Conservation (phyloP, 2,329 filamentous ascomycete species). For the Monosporascus sp. region DNA sequence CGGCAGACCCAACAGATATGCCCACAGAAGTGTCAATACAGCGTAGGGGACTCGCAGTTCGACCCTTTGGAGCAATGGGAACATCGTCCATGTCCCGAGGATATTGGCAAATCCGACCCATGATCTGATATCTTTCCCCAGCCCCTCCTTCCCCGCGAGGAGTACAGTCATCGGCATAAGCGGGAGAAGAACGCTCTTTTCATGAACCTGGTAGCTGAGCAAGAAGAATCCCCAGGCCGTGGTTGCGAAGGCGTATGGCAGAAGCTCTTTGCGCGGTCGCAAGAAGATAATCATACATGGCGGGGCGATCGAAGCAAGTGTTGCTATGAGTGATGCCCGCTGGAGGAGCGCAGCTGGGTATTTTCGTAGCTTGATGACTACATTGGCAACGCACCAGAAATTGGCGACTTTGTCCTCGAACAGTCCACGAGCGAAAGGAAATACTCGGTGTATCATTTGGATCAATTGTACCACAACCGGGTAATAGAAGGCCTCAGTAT, state of each 20-base stretch:
- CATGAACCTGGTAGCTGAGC: constrained; percentile 96
- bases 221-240: constrained; percentile 97
- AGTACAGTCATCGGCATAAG: constrained; percentile 90
- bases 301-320: constrained; percentile 69
- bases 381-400: constrained; percentile 91
- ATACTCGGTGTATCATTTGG: constrained; percentile 86
- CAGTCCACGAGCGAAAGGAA: constrained; percentile 89
- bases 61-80: constrained; percentile 80
- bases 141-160: constrained; percentile 69
- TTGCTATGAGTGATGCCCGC: constrained; percentile 67
- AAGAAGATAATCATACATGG: constrained; percentile 76
- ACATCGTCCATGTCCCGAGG: constrained; percentile 88
- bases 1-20: constrained; percentile 82
- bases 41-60: constrained; percentile 79
- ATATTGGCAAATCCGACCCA: constrained; percentile 98
- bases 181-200: constrained; percentile 92
- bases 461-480: constrained; percentile 70
- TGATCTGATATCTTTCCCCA: constrained; percentile 69
- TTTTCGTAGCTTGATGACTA: constrained; percentile 77
- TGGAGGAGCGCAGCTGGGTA: constrained; percentile 71
- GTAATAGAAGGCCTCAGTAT: constrained; percentile 65
- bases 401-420: constrained; percentile 99
- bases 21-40: constrained; percentile 82
- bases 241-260: constrained; percentile 75
- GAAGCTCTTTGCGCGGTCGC: constrained; percentile 67